Conservation (phyloP, 768 basidiomycete genomes). For the Xanthoconium purpureum region DNA sequence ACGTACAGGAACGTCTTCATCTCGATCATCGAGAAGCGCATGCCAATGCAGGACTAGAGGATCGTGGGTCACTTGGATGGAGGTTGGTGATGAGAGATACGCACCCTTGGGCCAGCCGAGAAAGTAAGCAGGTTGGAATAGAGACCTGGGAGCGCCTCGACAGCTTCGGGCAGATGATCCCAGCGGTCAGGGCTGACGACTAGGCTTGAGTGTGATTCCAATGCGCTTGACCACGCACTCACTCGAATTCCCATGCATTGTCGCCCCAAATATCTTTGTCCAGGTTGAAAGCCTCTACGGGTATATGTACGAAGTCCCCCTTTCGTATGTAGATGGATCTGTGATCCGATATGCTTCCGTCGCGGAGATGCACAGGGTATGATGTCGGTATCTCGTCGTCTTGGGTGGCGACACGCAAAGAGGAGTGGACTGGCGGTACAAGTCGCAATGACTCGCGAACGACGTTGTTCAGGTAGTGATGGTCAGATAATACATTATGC, state of each 20-base stretch:
- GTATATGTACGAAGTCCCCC: conserved; percentile 73
- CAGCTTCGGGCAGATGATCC: conserved; percentile 73
- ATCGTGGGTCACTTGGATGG: neutral
- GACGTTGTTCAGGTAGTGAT: conserved; percentile 76
- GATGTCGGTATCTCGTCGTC: conserved; percentile 77
- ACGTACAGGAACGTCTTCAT: conserved; percentile 75
- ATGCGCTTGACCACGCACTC: conserved; percentile 21
- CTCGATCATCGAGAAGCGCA: conserved; percentile 81
- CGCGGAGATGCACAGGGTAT: conserved; percentile 52
- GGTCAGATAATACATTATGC: conserved; percentile 50
- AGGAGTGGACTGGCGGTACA: conserved; percentile 77
- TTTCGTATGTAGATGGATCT: conserved; percentile 53
- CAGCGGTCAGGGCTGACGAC: conserved; percentile 70
- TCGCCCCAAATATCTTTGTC: conserved; percentile 78
- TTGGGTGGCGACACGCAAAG: conserved; percentile 70
- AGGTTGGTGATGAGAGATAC: conserved; percentile 25
- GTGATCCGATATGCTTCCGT: conserved; percentile 43
- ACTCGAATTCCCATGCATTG: conserved; percentile 82
- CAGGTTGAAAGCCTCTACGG: conserved; percentile 76
- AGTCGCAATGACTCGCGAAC: conserved; percentile 74
- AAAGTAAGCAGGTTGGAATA: conserved; percentile 72
- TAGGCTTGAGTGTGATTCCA: neutral
- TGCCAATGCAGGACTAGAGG: conserved; percentile 73
- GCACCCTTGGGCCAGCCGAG: conserved; percentile 76
- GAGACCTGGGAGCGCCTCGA: conserved; percentile 61